Base-by-base conservation (phyloP, 2,329 filamentous ascomycete species). In the Tolypocladium album region DNA sequence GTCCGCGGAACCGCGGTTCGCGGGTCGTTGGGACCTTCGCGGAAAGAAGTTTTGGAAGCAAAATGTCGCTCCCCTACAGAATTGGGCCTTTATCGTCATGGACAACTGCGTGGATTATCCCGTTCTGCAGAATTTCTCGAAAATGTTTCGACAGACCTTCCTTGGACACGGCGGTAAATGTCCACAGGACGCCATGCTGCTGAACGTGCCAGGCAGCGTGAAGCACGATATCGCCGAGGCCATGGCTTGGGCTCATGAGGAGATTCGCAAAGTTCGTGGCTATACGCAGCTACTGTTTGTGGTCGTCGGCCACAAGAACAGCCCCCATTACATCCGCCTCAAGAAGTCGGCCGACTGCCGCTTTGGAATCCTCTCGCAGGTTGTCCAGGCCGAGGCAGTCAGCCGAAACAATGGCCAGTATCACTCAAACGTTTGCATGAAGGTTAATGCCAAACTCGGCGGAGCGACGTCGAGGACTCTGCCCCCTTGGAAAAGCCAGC, bases 391-490 rank as follows among this genome's bases (percentile, higher is more conserved):
- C 2, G 75, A 76, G 0, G 88, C 95, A 61, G 89, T 93, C 0
- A 67, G 76, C 43, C 88, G 88, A 70, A 84, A 83, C 20, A 84
- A 88, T 27, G 81, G 82, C 0, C 94, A 99, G 68, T 97, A 97
- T 74, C 88, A 90, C 68, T 94, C 90, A 1, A 99, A 99, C 63
- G 91, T 99, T 0, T 83, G 86, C 64, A 94, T 99, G 90, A 99
- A 99, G 77, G 86, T 99, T 65, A 97, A 99, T 67, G 89, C 90
- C 4, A 99, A 99, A 77, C 82, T 99, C 2, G 94, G 94, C 17
- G 94, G 94, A 7, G 82, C 84, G 0, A 97, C 91, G 1, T 86
- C 77, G 58, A 78, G 71, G 53, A 74, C 73, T 1, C 63, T 64
- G 15, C 67, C 71, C 6, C 69, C 74, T 0, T 75, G 73, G 72